Base-by-base conservation (phyloP, 2,329 filamentous ascomycete species). In the Geoglossum cookeanum region DNA sequence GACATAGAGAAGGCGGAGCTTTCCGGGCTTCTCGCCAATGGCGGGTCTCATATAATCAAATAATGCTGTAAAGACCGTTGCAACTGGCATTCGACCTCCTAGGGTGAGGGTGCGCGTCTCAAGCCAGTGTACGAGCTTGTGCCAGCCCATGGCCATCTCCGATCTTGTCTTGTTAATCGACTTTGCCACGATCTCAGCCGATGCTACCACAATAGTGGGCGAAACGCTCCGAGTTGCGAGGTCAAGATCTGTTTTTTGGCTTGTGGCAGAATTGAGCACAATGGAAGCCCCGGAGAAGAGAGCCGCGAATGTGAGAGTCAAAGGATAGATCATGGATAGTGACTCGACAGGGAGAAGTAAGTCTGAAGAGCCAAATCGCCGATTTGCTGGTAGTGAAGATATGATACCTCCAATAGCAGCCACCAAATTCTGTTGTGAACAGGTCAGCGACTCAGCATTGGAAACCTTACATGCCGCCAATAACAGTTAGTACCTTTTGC, bases 211-310 rank as follows among this genome's bases (percentile, higher is more conserved):
- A 59, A 96, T 78, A 3, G 90, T 96, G 1, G 91, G 91, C 0
- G 85, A 79, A 44, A 94, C 74, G 52, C 82, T 81, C 59, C 81
- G 78, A 27, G 85, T 85, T 27, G 88, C 87, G 27, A 89, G 71
- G 17, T 75, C 73, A 42, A 97, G 76, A 65, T 92, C 81, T 11
- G 85, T 75, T 9, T 79, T 79, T 39, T 79, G 77, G 5, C 85
- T 85, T 15, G 89, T 85, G 30, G 94, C 89, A 0, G 89, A 92
- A 70, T 87, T 97, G 64, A 98, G 78, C 30, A 89, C 87, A 22
- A 98, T 72, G 0, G 88, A 92, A 17, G 87, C 78, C 67, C 94
- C 92, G 27, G 81, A 84, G 70, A 83, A 94, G 7, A 98, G 77
- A 0, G 90, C 89, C 0, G 84, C 81, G 58, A 98, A 75, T 0